phyloP scores from a whole-genome alignment of 108 stramenopile genomes.

The Hondaea fermentalgiana region DNA sequence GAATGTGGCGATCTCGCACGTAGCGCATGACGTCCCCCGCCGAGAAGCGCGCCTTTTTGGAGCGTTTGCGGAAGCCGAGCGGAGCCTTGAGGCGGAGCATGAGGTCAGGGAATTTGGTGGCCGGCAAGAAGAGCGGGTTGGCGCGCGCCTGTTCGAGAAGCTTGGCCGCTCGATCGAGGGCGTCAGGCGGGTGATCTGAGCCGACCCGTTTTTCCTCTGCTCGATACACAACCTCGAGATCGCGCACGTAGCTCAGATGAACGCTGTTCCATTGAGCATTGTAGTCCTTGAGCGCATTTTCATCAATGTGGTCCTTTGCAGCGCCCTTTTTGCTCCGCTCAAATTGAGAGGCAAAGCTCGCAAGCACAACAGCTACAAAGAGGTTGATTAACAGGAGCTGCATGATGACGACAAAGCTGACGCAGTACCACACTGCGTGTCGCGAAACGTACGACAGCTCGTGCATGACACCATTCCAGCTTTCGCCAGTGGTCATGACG shows the following conservation, averaged over 20 bases:
- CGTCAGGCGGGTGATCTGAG: background rate
- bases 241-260: background rate
- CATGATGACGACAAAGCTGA: background rate
- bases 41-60: background rate
- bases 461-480: constrained; percentile 41
- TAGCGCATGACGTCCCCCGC: background rate
- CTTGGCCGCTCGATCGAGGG: background rate
- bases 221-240: background rate
- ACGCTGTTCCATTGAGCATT: background rate
- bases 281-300: constrained; percentile 3
- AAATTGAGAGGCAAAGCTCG: background rate
- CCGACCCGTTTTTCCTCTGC: background rate
- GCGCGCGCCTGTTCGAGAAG: background rate
- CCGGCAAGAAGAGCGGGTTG: constrained; percentile 3
- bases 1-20: background rate
- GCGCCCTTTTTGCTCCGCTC: background rate
- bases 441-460: background rate
- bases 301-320: background rate
- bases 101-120: background rate
- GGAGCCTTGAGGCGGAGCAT: constrained; percentile 6
- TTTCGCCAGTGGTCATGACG: constrained; percentile 32
- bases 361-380: constrained; percentile 25
- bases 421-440: background rate
- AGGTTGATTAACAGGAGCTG: constrained; percentile 25
- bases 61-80: constrained; percentile 16